Base-by-base conservation (phyloP, 208 protist genomes). In the Leishmania major region DNA sequence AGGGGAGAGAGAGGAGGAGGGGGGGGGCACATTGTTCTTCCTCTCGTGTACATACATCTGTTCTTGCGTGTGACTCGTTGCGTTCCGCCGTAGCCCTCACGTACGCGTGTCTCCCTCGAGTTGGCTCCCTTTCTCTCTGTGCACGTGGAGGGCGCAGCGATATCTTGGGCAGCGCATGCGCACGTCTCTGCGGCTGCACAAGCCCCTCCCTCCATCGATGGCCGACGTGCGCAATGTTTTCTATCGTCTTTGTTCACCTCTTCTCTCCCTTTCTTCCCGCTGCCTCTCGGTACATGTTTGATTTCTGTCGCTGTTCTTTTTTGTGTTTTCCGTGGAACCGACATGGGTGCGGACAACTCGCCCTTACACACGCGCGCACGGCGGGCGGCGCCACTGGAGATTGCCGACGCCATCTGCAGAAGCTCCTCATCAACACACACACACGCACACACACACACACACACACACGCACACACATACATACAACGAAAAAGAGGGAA, bases 311-410 rank as follows among this genome's bases (percentile, higher is more conserved):
- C 10, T 28, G 8, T 15, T 72, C 1, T 49, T 45, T 11, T 25
- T 72, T 40, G 11, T 7, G 22, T 13, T 28, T 49, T 72, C 40
- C 51, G 6, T 22, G 66, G 35, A n/a, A 72, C 19, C 19, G 31
- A n/a, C 15, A 28, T 47, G 37, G 40, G 25, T n/a, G 40, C 22
- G n/a, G 15, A 47, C 35, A 19, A n/a, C 43, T 35, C 28, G 51
- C 40, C 13, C 80, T 70, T 31, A 72, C 73, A 72, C 73, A 80
- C 28, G 75, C 49, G 66, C 64, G 49, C 80, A 17, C 74, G 31
- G 62, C 28, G 62, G 62, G 31, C 62, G 31, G 62, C 31, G 62
- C 62, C 3, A 22, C 62, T 31, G 40, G 8, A 69, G 62, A 69
- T 69, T 35, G 3, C 59, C 59, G 31, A 13, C 25, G 15, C 22